phyloP scores from a whole-genome alignment of 139 green algal species.

The Asterochloris sp. region DNA sequence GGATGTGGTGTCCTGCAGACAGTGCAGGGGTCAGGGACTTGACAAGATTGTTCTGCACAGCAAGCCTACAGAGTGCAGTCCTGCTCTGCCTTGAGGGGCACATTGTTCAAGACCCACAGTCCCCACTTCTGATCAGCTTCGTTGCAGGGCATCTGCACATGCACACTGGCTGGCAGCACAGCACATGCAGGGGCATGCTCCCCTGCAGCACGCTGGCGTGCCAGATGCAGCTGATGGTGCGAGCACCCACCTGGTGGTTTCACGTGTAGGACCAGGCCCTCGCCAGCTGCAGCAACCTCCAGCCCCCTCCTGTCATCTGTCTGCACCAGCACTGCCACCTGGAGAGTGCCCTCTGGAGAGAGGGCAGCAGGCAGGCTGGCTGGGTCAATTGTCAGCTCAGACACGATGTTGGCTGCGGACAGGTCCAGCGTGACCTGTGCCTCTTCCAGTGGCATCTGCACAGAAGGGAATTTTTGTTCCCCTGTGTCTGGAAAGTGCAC shows the following conservation, averaged over 20 bases:
- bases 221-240: neutral
- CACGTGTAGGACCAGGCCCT: slow-evolving; percentile 33
- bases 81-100: too few species aligned
- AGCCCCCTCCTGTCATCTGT: slow-evolving; percentile 50
- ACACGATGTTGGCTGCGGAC: slow-evolving; percentile 27
- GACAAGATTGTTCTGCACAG: too few species aligned
- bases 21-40: too few species aligned
- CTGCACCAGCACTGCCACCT: slow-evolving; percentile 25
- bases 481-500: neutral
- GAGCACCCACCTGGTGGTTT: slow-evolving; percentile 14
- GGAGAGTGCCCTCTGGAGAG: slow-evolving; percentile 17
- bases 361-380: slow-evolving; percentile 28
- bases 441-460: slow-evolving; percentile 11
- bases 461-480: neutral
- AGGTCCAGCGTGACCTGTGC: slow-evolving; percentile 38
- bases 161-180: too few species aligned
- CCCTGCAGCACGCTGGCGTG: too few species aligned
- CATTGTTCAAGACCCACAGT: too few species aligned
- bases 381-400: slow-evolving; percentile 19
- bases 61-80: too few species aligned
- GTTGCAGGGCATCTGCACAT: too few species aligned
- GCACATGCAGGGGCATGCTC: too few species aligned
- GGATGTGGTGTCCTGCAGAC: too few species aligned
- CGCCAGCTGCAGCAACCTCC: slow-evolving; percentile 19
- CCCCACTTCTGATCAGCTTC: too few species aligned